phyloP scores from a whole-genome alignment of 257 asterid species.

The Fraxinus cuspidata region DNA sequence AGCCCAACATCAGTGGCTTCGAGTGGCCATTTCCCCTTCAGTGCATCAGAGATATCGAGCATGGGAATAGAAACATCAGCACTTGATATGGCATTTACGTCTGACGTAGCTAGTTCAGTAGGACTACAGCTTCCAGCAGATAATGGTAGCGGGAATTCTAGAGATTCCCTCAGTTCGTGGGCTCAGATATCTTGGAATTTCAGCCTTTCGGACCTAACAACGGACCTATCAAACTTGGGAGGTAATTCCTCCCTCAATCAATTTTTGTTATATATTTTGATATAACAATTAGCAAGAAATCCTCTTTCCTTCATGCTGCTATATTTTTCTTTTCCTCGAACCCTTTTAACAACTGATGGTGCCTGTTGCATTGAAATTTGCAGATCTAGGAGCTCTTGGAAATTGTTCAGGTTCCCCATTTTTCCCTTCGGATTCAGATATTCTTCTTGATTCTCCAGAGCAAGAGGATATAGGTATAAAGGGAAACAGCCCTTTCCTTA shows the following conservation, averaged over 20 bases:
- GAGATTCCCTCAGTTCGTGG: too few relatives aligned
- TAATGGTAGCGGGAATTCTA: slow-evolving; percentile 74
- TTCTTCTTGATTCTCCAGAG: slow-evolving; percentile 69
- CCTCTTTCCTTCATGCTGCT: background rate
- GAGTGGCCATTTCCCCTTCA: slow-evolving; percentile 87
- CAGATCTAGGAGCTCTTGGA: slow-evolving; percentile 78
- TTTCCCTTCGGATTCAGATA: slow-evolving; percentile 74
- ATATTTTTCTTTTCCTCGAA: background rate
- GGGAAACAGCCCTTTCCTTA: background rate
- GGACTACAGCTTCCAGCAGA: slow-evolving; percentile 82
- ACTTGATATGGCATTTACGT: slow-evolving; percentile 77
- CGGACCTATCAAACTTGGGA: slow-evolving; percentile 68
- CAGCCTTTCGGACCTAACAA: slow-evolving; percentile 84
- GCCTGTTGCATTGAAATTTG: slow-evolving; percentile 19
- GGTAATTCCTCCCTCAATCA: background rate
- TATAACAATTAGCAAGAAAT: background rate
- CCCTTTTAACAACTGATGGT: background rate
- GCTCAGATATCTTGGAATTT: slow-evolving; percentile 61
- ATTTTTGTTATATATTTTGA: background rate
- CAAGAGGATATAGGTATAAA: slow-evolving; percentile 61
- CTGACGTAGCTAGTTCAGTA: slow-evolving; percentile 74
- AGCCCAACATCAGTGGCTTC: slow-evolving; percentile 95
- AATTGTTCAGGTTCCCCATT: slow-evolving; percentile 74
- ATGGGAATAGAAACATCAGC: slow-evolving; percentile 79
- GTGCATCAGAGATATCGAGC: slow-evolving; percentile 79